Evolutionary conservation across 2,329 filamentous ascomycete species (phyloP).

Genomic region (Colletotrichum brevisporum): DNA sequence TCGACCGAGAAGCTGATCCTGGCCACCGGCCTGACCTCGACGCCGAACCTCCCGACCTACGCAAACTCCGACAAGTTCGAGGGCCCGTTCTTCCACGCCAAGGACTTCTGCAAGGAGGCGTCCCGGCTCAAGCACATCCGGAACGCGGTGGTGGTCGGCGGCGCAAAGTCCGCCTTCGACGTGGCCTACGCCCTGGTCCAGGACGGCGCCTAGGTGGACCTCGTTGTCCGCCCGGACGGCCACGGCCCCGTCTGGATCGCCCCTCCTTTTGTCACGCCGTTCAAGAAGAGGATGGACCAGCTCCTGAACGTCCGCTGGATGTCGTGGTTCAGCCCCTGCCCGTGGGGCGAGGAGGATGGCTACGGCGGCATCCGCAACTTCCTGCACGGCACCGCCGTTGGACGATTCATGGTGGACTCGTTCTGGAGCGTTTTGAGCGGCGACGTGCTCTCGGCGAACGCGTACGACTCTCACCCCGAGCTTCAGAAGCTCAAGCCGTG

Average conservation of each 20-base stretch:
- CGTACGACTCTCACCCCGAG: constrained; percentile 59
- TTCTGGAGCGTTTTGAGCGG: constrained; percentile 65
- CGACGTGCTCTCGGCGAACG: constrained; percentile 62
- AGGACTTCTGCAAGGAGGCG: constrained; percentile 55
- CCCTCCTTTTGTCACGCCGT: constrained; percentile 70
- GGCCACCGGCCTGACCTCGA: constrained; percentile 64
- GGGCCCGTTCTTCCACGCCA: constrained; percentile 59
- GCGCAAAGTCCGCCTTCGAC: constrained; percentile 71
- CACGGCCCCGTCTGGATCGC: constrained; percentile 69
- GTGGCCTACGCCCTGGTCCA: constrained; percentile 68
- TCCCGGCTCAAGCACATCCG: constrained; percentile 50
- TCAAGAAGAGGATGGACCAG: constrained; percentile 73
- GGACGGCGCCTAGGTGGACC: constrained; percentile 57
- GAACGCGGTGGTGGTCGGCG: constrained; percentile 65
- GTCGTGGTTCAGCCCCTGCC: constrained; percentile 76
- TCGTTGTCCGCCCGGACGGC: constrained; percentile 64
- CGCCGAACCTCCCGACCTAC: constrained; percentile 57
- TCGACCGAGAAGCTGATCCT: constrained; percentile 59
- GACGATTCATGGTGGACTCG: constrained; percentile 59
- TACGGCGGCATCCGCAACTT: constrained; percentile 62
- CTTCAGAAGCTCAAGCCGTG: constrained; percentile 57
- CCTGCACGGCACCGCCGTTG: constrained; percentile 65
- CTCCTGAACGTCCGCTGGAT: constrained; percentile 68
- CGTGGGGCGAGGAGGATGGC: constrained; percentile 72
- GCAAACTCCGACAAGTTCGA: constrained; percentile 53